Percentiles rank a stretch among this genome's conserved stretches.
Evolutionary conservation across 148 eudicot genomes (phyloP).

Genomic region (Cornus controversa): DNA sequence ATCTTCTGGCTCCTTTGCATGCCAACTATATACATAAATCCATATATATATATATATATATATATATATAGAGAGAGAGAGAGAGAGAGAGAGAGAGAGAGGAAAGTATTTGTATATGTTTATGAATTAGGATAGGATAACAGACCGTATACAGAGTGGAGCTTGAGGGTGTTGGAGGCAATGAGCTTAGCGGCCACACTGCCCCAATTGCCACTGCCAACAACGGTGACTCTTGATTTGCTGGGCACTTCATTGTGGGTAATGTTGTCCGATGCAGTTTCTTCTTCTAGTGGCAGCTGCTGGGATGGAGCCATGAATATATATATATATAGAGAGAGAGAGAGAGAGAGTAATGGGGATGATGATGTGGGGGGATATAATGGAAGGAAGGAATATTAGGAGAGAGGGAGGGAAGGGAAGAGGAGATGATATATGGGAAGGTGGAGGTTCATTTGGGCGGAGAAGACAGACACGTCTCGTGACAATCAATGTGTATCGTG

Average conservation of each 20-base stretch:
- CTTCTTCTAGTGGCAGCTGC: background rate
- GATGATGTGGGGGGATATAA: too few species aligned
- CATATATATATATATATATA: background rate
- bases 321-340: background rate
- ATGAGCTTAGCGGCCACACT: conserved; percentile 95
- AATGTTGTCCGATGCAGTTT: background rate
- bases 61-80: background rate
- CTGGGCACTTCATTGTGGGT: conserved; percentile 9
- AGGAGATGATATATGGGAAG: conserved; percentile 13
- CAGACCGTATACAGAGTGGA: conserved; percentile 60
- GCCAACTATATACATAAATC: background rate
- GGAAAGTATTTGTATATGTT: too few species aligned
- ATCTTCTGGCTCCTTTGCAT: background rate
- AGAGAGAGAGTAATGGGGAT: background rate
- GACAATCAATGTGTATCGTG: conserved; percentile 25
- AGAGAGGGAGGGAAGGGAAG: background rate
- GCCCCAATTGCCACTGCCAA: conserved; percentile 99
- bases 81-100: too few species aligned
- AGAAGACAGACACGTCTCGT: conserved; percentile 33
- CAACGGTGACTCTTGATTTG: conserved; percentile 58
- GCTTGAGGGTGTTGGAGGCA: conserved; percentile 73
- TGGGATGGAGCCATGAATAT: conserved; percentile 25
- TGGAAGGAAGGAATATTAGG: too few species aligned
- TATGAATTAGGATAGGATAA: too few species aligned
- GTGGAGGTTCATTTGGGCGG: conserved; percentile 22